Evolutionary conservation across 108 stramenopile species (phyloP), one percentile per base, ranked within the genome.

Genomic region (Pseudonitzschia multiseries): DNA sequence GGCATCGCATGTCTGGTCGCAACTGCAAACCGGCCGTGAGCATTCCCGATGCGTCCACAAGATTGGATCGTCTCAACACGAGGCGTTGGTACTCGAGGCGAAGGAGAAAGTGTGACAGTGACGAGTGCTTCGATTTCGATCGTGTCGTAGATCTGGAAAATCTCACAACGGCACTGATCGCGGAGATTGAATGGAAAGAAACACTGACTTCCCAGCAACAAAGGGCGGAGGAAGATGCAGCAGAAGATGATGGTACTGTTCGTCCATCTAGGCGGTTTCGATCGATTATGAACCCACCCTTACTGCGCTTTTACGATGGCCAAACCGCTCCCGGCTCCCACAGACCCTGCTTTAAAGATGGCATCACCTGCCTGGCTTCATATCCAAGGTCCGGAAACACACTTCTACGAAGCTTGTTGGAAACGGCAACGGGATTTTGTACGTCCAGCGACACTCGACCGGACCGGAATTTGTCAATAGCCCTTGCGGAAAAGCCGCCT

Each of bases 401-500:
- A 0, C 65, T 94, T 13, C 68, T 96, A 43, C 81, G 97, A 21
- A 85, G 80, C 33, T 78, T 94, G 53, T 60, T 96, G 56, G 97
- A 97, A 83, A 69, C 79, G 13, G 73, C 71, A 8, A 94, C 93
- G 15, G 88, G 88, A 18, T 71, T 87, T 57, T 84, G 96, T 24
- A 99, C 98, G 9, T 97, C 96, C 31, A 95, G 94, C 12, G 98
- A 99, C 82, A 97, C 95, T 0, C 83, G 95, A 44, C 86, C 90
- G 18, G 89, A 90, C 81, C 87, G 97, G 20, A 87, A 92, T 4
- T 78, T 98, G 17, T 89, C 86, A 6, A 69, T 66, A n/a, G 87
- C 76, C 29, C 76, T 91, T 75, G 89, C 93, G 15, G 68, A 77
- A 32, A 63, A 75, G 22, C 66, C 43, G 5, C 84, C 83, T 68